These are phyloP conservation scores for Trametes sp. DNA, from an alignment of 1,284 basidiomycete species.

Conservation along the genomic window DNA sequence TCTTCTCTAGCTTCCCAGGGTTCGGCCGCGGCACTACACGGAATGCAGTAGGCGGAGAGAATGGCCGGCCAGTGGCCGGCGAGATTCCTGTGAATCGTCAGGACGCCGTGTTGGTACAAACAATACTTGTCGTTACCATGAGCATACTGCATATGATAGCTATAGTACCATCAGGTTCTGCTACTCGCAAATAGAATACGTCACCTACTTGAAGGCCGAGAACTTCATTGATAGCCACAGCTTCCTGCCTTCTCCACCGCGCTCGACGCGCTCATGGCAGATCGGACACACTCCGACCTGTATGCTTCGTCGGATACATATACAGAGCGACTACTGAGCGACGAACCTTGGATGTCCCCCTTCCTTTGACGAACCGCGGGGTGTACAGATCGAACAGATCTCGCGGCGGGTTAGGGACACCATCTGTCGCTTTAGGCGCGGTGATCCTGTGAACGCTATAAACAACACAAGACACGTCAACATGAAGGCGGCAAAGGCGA, in stretches of 20 bases:
- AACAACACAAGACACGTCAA: not conserved
- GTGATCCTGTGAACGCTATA: slow-evolving; percentile 6
- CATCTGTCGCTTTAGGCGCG: slow-evolving; percentile 48
- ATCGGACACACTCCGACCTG: slow-evolving; percentile 78
- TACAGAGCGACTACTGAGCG: not conserved
- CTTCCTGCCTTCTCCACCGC: slow-evolving; percentile 70
- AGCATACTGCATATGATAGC: slow-evolving; percentile 82
- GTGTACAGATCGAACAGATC: slow-evolving; percentile 74
- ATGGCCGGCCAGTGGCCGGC: slow-evolving; percentile 65
- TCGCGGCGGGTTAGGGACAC: slow-evolving; percentile 64
- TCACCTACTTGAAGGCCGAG: slow-evolving; percentile 75
- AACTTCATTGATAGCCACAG: slow-evolving; percentile 82
- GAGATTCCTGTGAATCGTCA: slow-evolving; percentile 58
- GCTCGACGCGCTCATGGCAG: slow-evolving; percentile 64
- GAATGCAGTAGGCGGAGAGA: slow-evolving; percentile 76
- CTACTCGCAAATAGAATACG: not conserved
- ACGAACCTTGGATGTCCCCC: slow-evolving; percentile 62
- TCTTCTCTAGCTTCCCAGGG: slow-evolving; percentile 65
- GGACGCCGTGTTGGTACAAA: slow-evolving; percentile 6
- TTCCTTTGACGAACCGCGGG: slow-evolving; percentile 78
- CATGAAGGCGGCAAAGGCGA: not conserved
- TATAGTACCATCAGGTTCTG: slow-evolving; percentile 36
- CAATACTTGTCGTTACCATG: slow-evolving; percentile 58
- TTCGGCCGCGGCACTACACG: slow-evolving; percentile 54
- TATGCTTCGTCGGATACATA: not conserved